phyloP scores from a whole-genome alignment of 352 stramenopile genomes.

The Peronospora destructor region DNA sequence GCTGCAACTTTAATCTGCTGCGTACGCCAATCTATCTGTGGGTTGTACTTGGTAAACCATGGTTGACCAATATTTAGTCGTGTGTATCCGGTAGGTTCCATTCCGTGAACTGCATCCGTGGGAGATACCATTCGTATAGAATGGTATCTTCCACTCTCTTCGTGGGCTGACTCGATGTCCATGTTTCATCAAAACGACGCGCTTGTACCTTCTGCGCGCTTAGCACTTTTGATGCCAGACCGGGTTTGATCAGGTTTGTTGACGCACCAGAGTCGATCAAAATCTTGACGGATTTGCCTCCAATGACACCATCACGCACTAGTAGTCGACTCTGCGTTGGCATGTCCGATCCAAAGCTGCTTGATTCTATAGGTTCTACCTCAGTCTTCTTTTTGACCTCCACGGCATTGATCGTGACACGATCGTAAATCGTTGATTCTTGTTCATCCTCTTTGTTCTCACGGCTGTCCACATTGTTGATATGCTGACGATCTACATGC shows the following conservation, averaged over 20 bases:
- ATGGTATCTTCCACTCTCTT: constrained; percentile 8
- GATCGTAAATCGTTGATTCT: not conserved
- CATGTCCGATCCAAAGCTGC: not conserved
- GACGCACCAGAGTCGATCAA: not conserved
- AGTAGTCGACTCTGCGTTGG: not conserved
- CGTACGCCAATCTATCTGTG: constrained; percentile 8
- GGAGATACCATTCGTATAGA: constrained; percentile 8
- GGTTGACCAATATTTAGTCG: constrained; percentile 15
- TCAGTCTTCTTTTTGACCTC: not conserved
- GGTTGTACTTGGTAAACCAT: constrained; percentile 10
- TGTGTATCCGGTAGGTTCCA: constrained; percentile 9
- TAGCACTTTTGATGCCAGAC: not conserved
- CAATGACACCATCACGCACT: not conserved
- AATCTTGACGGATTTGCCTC: too few species aligned
- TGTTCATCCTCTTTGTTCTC: not conserved
- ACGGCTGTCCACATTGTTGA: constrained; percentile 2
- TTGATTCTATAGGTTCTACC: not conserved
- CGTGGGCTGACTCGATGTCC: constrained; percentile 4
- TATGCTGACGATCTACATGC: not conserved
- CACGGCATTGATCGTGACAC: not conserved
- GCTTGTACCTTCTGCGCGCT: not conserved
- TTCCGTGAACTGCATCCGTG: constrained; percentile 10
- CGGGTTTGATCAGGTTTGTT: constrained; percentile 1
- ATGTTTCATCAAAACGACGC: constrained; percentile 5
- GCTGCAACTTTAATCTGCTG: constrained; percentile 5